These are phyloP conservation scores for Phtheirospermum japonicum DNA, from an alignment of 257 asterid genomes.

Conservation along the genomic window DNA sequence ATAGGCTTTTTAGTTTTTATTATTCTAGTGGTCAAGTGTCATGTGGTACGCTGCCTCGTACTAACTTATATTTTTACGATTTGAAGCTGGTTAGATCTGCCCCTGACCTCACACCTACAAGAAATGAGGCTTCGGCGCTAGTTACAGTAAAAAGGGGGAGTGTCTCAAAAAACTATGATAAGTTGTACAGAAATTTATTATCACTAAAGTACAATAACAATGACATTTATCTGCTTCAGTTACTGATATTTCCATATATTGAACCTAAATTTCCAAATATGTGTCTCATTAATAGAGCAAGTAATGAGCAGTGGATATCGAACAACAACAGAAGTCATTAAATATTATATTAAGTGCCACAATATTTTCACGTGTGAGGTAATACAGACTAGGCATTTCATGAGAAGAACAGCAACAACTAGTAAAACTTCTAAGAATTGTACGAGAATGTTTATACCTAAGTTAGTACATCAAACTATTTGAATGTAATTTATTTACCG, in stretches of 20 bases:
- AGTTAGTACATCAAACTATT: background rate
- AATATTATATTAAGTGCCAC: background rate
- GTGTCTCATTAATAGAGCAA: background rate
- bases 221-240: background rate
- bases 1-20: too few relatives aligned
- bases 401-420: constrained; percentile 1
- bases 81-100: too few relatives aligned
- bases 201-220: too few relatives aligned
- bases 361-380: background rate
- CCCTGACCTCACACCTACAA: too few relatives aligned
- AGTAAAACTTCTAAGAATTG: background rate
- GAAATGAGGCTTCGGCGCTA: too few relatives aligned
- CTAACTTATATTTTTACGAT: too few relatives aligned
- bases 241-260: background rate
- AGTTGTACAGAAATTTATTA: too few relatives aligned
- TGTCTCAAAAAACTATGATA: too few relatives aligned
- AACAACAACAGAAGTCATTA: background rate
- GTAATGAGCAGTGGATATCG: background rate
- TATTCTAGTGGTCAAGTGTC: too few relatives aligned
- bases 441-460: background rate
- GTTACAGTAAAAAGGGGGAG: too few relatives aligned
- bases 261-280: constrained; percentile 2
- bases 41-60: too few relatives aligned
- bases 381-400: background rate
- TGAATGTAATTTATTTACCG: constrained; percentile 43